phyloP scores from a whole-genome alignment of 441 rosid species.

The Eruca vesicaria region DNA sequence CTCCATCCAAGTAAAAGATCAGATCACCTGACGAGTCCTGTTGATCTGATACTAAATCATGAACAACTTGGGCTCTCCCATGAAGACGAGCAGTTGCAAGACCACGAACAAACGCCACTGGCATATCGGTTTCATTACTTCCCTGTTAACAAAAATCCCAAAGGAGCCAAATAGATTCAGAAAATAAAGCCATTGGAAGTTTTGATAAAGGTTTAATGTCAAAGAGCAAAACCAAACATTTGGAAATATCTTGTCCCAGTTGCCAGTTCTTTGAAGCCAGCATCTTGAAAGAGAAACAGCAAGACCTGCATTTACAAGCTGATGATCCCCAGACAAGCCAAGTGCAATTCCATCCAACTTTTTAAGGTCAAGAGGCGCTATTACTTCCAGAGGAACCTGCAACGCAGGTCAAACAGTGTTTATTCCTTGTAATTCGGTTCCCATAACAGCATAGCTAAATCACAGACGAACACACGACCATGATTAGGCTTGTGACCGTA shows the following conservation, averaged over 20 bases:
- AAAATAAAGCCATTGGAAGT: neutral
- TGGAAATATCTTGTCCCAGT: constrained; percentile 52
- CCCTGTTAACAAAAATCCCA: constrained; percentile 36
- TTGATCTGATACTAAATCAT: constrained; percentile 47
- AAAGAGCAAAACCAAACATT: constrained; percentile 43
- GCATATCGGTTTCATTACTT: constrained; percentile 42
- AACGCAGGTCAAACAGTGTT: constrained; percentile 13
- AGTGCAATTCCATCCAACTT: constrained; percentile 52
- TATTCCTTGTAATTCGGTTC: neutral
- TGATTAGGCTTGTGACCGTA: neutral
- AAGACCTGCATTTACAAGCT: constrained; percentile 78
- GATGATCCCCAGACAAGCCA: constrained; percentile 84
- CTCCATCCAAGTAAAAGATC: constrained; percentile 91
- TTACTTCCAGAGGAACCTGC: constrained; percentile 73
- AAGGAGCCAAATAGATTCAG: constrained; percentile 37
- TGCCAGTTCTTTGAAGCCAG: constrained; percentile 83
- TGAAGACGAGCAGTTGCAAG: constrained; percentile 72
- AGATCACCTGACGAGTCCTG: constrained; percentile 50
- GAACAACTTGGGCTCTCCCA: constrained; percentile 81
- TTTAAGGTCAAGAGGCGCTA: constrained; percentile 54
- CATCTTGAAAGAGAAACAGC: constrained; percentile 77
- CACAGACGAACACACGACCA: neutral
- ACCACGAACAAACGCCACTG: constrained; percentile 67
- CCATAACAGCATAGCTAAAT: neutral
- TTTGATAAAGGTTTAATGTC: constrained; percentile 15